A percentile compares a stretch with the other conserved stretches of the same genome.
Evolutionary conservation across 495 filamentous ascomycete species (phyloP).

Genomic region (Annulohypoxylon moriforme): DNA sequence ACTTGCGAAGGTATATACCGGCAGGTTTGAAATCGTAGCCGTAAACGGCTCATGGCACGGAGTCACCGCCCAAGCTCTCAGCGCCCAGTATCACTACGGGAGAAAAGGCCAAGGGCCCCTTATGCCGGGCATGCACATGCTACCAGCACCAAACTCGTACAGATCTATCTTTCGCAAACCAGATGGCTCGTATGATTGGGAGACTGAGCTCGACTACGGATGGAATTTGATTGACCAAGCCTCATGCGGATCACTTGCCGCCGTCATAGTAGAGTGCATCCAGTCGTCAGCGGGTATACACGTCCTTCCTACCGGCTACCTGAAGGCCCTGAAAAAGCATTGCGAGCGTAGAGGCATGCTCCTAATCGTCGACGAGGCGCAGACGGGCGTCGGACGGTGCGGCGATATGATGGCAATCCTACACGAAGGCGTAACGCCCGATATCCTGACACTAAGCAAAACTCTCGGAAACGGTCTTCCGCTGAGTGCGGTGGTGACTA

Average conservation of each 20-base stretch:
- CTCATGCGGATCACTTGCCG: slow-evolving; percentile 65
- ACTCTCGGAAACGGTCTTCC: slow-evolving; percentile 67
- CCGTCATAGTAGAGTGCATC: slow-evolving; percentile 67
- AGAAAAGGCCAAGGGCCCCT: slow-evolving; percentile 58
- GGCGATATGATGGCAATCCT: slow-evolving; percentile 65
- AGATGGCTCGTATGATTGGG: slow-evolving; percentile 68
- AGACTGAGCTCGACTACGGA: slow-evolving; percentile 65
- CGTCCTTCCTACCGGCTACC: slow-evolving; percentile 60
- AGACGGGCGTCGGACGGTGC: slow-evolving; percentile 64
- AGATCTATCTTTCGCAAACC: slow-evolving; percentile 61
- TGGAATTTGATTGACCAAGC: slow-evolving; percentile 64
- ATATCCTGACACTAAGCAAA: slow-evolving; percentile 66
- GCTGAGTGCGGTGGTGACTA: slow-evolving; percentile 62
- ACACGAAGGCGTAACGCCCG: slow-evolving; percentile 60
- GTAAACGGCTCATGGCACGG: slow-evolving; percentile 67
- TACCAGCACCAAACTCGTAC: slow-evolving; percentile 66
- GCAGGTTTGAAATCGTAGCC: slow-evolving; percentile 67
- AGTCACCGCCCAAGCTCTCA: slow-evolving; percentile 56
- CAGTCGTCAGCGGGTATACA: slow-evolving; percentile 63
- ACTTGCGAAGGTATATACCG: slow-evolving; percentile 67
- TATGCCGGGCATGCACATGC: slow-evolving; percentile 50
- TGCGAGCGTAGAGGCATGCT: slow-evolving; percentile 64
- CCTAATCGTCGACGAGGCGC: slow-evolving; percentile 67
- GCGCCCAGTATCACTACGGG: slow-evolving; percentile 61
- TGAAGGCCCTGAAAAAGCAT: slow-evolving; percentile 57